Conservation (phyloP, 2,329 filamentous ascomycete species). For the Hirsutella minnesotensis region DNA sequence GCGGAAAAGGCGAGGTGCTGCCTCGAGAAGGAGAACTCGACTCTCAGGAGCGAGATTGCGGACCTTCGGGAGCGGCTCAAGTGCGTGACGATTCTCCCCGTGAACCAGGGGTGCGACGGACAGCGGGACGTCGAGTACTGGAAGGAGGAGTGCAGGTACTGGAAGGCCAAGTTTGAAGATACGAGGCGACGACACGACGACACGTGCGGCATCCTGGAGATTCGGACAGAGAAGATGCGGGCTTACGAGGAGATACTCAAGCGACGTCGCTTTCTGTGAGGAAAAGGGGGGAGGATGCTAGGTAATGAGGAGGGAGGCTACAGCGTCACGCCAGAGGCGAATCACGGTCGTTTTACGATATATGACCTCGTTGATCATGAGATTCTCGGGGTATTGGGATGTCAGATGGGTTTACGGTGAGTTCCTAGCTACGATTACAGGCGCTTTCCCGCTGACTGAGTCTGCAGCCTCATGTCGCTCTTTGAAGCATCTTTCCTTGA, state of each 20-base stretch:
- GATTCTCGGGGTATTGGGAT: too few relatives aligned
- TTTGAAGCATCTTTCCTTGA: too few relatives aligned
- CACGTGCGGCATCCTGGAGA: slow-evolving; percentile 15
- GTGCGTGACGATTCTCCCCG: slow-evolving; percentile 19
- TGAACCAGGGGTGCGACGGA: slow-evolving; percentile 19
- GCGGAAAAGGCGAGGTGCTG: slow-evolving; percentile 21
- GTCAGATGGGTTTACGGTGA: too few relatives aligned
- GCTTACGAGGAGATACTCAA: slow-evolving; percentile 22
- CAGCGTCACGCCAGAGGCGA: too few relatives aligned
- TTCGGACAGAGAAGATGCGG: slow-evolving; percentile 18
- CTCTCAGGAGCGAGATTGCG: slow-evolving; percentile 22
- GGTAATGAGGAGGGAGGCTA: background rate
- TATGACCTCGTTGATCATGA: too few relatives aligned
- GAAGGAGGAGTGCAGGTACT: slow-evolving; percentile 19
- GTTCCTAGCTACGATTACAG: too few relatives aligned
- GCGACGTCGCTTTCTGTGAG: slow-evolving; percentile 17
- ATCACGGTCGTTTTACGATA: too few relatives aligned
- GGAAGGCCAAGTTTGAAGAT: slow-evolving; percentile 18
- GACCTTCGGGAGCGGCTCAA: slow-evolving; percentile 20
- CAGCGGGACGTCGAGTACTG: slow-evolving; percentile 21
- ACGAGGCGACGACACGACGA: slow-evolving; percentile 15
- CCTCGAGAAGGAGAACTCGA: slow-evolving; percentile 22
- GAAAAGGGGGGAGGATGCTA: background rate
- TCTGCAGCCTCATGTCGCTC: too few relatives aligned
- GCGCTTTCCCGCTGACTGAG: too few relatives aligned